Base-by-base conservation (phyloP, 228 moss, liverwort and hornwort species). In the Sphagnum fallax region DNA sequence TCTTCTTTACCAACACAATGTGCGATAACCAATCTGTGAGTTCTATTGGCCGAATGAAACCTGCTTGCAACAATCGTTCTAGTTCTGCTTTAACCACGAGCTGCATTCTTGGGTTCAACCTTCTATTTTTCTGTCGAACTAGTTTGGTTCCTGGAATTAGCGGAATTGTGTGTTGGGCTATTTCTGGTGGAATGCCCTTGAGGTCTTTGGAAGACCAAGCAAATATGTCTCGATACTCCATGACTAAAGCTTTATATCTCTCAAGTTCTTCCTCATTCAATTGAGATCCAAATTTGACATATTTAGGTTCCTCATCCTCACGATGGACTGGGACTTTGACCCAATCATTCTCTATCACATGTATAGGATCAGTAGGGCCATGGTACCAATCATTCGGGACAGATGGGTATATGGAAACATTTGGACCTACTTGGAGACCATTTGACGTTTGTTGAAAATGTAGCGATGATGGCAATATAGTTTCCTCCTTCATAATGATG, bases 181-280 rank as follows among this genome's bases (percentile, higher is more conserved):
- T 10, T 2, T 62, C 0, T 16, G 52, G 52, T 0, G 70, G 69
- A 4, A 70, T 51, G 0, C 69, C 69, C 4, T 49, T 70, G 0
- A 70, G 58, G 11, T 62, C 69, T 6, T 61, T 61, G 51, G 62
- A 70, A 5, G 69, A 70, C 69, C 60, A 70, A 3, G 50, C 69
- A 51, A 71, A 71, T 6, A 62, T 12, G 12, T 55, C 1, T 55
- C 0, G 0, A 12, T 7, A 55, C 0, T 55, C 53, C 12, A 7
- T 55, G 53, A 55, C 7, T 1, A 55, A 55, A 0, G 12, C 0
- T 55, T 55, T 7, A 12, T 55, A 55, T 1, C 1, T 12, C 7
- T 1, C 12, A 7, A 55, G 9, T 55, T 55, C 12, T 7, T 55
- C 1, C 0, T 7, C 7, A 12, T 12, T 55, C 1, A 55, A 12